Evolutionary conservation across 129 eudicot species (phyloP).

Genomic region (Centrapalus pauciflorus): DNA sequence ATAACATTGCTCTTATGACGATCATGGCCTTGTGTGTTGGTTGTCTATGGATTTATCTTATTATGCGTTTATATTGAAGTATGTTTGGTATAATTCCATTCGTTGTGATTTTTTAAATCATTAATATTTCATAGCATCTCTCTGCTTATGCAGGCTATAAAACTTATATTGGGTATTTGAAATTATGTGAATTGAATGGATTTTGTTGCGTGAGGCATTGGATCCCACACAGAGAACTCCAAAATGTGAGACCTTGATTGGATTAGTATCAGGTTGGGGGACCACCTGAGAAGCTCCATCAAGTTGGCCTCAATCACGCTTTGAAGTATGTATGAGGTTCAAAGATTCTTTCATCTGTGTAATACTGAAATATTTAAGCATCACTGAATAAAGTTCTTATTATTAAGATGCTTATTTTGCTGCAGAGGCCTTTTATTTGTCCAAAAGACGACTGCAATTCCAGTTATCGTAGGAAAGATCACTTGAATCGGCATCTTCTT

Average conservation of each 20-base stretch:
- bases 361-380: not conserved
- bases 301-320: constrained; percentile 84
- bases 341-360: not conserved
- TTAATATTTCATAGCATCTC: not conserved
- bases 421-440: constrained; percentile 81
- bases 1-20: too few species aligned
- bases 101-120: not conserved
- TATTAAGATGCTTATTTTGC: not conserved
- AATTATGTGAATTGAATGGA: constrained; percentile 7
- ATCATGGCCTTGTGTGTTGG: too few species aligned
- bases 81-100: not conserved
- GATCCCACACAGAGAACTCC: constrained; percentile 99
- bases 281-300: constrained; percentile 99
- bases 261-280: constrained; percentile 99
- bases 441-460: constrained; percentile 58
- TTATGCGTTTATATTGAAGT: not conserved
- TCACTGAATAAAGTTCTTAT: not conserved
- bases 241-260: constrained; percentile 98
- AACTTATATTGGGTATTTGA: constrained; percentile 3
- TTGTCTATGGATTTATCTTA: too few species aligned
- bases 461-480: constrained; percentile 83
- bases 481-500: constrained; percentile 72
- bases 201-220: constrained; percentile 89
- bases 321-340: constrained; percentile 35
- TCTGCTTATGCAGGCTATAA: constrained; percentile 40